These are phyloP conservation scores for Capillidium heterosporum DNA, from an alignment of 371 early-diverging fungal genomes.

Conservation along the genomic window DNA sequence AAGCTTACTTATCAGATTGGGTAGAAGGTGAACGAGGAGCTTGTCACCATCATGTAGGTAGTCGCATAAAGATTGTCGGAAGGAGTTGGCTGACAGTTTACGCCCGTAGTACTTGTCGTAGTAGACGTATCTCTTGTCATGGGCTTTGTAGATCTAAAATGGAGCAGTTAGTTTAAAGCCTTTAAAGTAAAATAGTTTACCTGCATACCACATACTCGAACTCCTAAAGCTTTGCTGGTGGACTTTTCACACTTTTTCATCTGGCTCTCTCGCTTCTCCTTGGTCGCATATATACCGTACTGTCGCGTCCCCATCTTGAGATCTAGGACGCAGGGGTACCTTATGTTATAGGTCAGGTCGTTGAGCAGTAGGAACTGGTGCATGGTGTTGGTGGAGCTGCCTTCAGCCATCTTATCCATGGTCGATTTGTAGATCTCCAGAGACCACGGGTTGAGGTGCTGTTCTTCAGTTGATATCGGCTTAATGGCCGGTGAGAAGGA, in stretches of 20 bases:
- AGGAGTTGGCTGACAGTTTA: constrained; percentile 43
- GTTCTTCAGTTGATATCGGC: neutral
- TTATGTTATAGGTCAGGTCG: constrained; percentile 75
- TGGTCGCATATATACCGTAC: constrained; percentile 73
- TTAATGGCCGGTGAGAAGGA: neutral
- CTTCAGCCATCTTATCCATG: constrained; percentile 16
- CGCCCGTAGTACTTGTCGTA: constrained; percentile 92
- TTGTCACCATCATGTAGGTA: constrained; percentile 62
- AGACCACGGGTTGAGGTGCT: constrained; percentile 31
- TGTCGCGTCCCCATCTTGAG: constrained; percentile 97
- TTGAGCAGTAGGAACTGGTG: constrained; percentile 58
- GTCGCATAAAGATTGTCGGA: constrained; percentile 44
- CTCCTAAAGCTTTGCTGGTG: constrained; percentile 78
- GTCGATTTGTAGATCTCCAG: constrained; percentile 17
- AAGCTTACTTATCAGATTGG: constrained; percentile 47
- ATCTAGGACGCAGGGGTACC: constrained; percentile 83
- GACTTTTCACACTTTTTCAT: constrained; percentile 75
- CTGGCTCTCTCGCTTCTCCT: constrained; percentile 67
- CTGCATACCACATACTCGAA: constrained; percentile 94
- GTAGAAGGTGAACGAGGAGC: constrained; percentile 50
- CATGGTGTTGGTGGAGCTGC: constrained; percentile 5
- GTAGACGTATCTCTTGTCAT: constrained; percentile 39
- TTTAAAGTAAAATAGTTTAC: constrained; percentile 17
- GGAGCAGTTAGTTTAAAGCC: neutral
- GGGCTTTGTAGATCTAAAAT: constrained; percentile 54